These are phyloP conservation scores for Stachybotrys echinatus DNA, from an alignment of 2,329 filamentous ascomycete genomes.

Conservation along the genomic window DNA sequence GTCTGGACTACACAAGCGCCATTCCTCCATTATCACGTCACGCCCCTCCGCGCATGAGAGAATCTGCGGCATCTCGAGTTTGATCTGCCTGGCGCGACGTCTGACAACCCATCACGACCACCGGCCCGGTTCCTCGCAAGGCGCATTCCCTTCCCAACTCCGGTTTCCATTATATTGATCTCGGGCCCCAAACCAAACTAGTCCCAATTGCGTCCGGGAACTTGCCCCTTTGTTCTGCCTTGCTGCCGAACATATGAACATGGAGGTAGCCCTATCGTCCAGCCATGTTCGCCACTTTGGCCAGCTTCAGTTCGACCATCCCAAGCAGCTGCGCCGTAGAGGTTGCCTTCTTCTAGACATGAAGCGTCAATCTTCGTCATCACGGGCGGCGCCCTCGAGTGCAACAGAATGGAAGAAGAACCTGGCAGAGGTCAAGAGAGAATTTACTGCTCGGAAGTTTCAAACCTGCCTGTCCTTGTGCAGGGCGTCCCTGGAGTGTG, in stretches of 20 bases:
- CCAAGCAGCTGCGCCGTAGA: background rate
- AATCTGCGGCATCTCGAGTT: background rate
- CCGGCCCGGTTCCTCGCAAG: background rate
- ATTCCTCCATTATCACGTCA: no score
- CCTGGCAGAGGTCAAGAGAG: background rate
- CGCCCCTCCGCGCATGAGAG: background rate
- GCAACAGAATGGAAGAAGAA: background rate
- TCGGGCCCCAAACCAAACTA: no score
- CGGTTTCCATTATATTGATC: background rate
- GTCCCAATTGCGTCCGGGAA: no score
- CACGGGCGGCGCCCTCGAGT: background rate
- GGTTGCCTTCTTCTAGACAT: background rate
- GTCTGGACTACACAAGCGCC: no score
- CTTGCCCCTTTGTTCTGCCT: no score
- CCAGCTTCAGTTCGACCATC: background rate
- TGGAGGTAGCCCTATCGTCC: background rate
- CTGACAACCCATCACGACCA: background rate
- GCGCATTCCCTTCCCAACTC: background rate
- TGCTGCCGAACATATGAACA: background rate
- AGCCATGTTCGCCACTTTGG: background rate
- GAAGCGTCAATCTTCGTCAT: background rate
- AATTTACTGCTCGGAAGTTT: background rate
- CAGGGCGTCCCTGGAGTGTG: conserved; percentile 31
- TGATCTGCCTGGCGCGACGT: background rate
- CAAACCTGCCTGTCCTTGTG: background rate